A percentile compares a stretch with the other conserved stretches of the same genome.
Conservation (phyloP, 2,329 filamentous ascomycete species). For the Monascus ruber region DNA sequence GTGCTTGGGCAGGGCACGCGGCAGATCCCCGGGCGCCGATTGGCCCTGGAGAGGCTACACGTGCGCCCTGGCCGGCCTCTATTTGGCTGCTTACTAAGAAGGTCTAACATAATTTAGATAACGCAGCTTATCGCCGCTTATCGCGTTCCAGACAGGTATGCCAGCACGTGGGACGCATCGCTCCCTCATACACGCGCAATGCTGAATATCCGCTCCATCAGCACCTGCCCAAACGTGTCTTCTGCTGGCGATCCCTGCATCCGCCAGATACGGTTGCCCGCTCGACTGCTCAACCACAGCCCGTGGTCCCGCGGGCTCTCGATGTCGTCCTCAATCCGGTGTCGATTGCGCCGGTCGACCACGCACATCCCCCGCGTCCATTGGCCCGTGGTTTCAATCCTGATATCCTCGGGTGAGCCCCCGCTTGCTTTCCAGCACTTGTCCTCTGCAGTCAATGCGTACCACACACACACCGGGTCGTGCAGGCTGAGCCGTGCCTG, state of each 20-base stretch:
- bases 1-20: conserved; percentile 25
- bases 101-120: too few relatives aligned
- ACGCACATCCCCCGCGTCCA: conserved; percentile 93
- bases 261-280: conserved; percentile 70
- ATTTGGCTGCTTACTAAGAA: too few relatives aligned
- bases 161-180: conserved; percentile 8
- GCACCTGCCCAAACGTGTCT: conserved; percentile 51
- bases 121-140: neutral
- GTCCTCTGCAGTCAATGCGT: conserved; percentile 48
- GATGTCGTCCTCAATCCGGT: conserved; percentile 35
- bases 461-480: conserved; percentile 71
- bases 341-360: conserved; percentile 55
- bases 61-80: too few relatives aligned
- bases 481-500: conserved; percentile 54
- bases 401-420: conserved; percentile 61
- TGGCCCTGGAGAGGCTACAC: conserved; percentile 6
- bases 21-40: conserved; percentile 11
- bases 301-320: conserved; percentile 59
- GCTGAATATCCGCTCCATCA: conserved; percentile 55
- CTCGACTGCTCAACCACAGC: conserved; percentile 61
- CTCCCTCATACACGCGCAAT: neutral
- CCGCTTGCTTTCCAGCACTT: conserved; percentile 33
- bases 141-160: conserved; percentile 8
- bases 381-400: conserved; percentile 80
- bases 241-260: conserved; percentile 59